Base-by-base conservation (phyloP, 768 basidiomycete genomes). In the Rickenella mellea region DNA sequence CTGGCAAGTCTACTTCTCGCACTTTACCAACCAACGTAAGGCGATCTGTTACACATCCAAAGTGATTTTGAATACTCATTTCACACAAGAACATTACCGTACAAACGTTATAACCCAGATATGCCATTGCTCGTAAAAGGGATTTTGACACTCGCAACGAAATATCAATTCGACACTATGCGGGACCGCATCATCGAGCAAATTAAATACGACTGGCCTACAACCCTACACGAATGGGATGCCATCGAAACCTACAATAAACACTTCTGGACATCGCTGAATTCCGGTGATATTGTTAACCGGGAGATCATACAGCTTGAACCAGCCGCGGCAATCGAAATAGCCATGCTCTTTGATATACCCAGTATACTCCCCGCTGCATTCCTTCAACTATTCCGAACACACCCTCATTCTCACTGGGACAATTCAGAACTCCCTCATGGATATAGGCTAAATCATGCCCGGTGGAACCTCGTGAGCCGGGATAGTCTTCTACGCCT, bases 121-220 rank as follows among this genome's bases (percentile, higher is more conserved):
- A 47, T 43, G 4, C 29, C 42, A 11, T 14, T 11, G 21, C 31
- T 28, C 10, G 45, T 46, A 7, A 37, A 25, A 26, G 35, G 41
- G 7, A 31, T 48, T 5, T 33, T 50, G 6, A 29, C 30, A n/a
- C 20, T 50, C 17, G 56, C 62, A 10, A 57, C 50, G 46, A 65
- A 65, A 43, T 65, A 65, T 51, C 56, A 62, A 38, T 58, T 59
- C 51, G 59, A 61, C 31, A 44, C 56, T 12, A 51, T 65, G 15
- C 52, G 58, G 19, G 45, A 54, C 8, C 56, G 60, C 21, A 53
- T 65, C 46, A 50, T 59, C 41, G 45, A 55, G 38, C 54, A 55
- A 44, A 45, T 64, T 43, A 53, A 58, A 40, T 59, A 57, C 12
- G 61, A 64, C 49, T 65, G 63, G 63, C 63, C 63, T 15, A 35